phyloP scores from a whole-genome alignment of 2,329 filamentous ascomycete species.

The Metarhizium brunneum region DNA sequence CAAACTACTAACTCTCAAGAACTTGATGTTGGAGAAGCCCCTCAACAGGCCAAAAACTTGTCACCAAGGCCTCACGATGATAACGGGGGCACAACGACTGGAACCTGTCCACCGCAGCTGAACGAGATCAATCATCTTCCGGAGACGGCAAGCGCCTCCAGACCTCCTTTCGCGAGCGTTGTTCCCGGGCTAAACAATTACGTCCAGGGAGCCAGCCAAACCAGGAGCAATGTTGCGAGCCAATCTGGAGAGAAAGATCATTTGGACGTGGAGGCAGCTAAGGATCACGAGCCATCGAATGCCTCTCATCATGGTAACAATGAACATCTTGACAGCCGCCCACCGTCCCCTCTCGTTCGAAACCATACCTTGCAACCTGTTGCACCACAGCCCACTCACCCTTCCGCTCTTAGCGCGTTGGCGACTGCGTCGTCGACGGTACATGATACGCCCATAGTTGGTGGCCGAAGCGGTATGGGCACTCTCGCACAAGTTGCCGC shows the following conservation, averaged over 20 bases:
- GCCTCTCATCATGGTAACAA: conserved; percentile 12
- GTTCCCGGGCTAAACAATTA: conserved; percentile 25
- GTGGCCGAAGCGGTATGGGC: conserved; percentile 8
- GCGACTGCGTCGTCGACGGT: conserved; percentile 2
- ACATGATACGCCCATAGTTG: not conserved
- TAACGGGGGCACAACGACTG: not conserved
- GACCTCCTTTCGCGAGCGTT: conserved; percentile 9
- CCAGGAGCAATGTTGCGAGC: conserved; percentile 30
- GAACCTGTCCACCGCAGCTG: not conserved
- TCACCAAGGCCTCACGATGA: not conserved
- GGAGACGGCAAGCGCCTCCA: conserved; percentile 4
- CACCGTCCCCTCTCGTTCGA: conserved; percentile 55
- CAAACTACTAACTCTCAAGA: conserved; percentile 10
- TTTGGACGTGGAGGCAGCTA: conserved; percentile 13
- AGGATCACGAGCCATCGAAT: conserved; percentile 7
- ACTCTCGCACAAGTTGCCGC: conserved; percentile 46
- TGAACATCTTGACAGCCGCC: conserved; percentile 21
- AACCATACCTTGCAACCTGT: conserved; percentile 65
- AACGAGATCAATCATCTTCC: not conserved
- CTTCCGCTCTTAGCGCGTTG: conserved; percentile 42
- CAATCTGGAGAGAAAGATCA: conserved; percentile 32
- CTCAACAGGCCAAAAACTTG: not conserved
- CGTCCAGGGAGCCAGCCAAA: conserved; percentile 12
- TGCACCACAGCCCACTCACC: conserved; percentile 67
- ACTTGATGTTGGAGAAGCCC: conserved; percentile 6